phyloP scores from a whole-genome alignment of 768 basidiomycete species.

The Exidia glandulosa region DNA sequence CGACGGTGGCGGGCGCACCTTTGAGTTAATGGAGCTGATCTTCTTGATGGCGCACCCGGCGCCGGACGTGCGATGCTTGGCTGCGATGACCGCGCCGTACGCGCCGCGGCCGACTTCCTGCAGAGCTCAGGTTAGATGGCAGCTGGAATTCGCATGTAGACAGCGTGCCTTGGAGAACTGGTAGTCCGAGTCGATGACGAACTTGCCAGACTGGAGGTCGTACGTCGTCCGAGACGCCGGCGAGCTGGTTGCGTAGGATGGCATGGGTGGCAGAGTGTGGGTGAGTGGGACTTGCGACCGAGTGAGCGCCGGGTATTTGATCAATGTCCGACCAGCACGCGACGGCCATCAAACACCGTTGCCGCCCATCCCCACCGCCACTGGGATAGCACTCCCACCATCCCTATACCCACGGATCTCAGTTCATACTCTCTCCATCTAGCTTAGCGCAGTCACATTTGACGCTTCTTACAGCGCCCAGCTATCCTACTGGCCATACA shows the following conservation, averaged over 20 bases:
- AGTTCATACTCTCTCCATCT: too few relatives aligned
- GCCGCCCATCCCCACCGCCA: too few relatives aligned
- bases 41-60: constrained; percentile 95
- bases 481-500: too few relatives aligned
- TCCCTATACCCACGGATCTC: too few relatives aligned
- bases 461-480: too few relatives aligned
- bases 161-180: constrained; percentile 93
- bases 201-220: too few relatives aligned
- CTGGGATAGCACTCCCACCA: too few relatives aligned
- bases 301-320: too few relatives aligned
- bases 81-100: constrained; percentile 85
- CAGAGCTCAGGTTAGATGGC: too few relatives aligned
- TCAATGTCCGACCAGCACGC: too few relatives aligned
- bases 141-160: too few relatives aligned
- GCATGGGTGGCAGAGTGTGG: background rate
- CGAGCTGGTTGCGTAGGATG: background rate
- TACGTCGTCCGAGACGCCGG: constrained; percentile 28
- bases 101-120: constrained; percentile 95
- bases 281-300: background rate
- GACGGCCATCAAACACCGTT: background rate
- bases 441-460: too few relatives aligned
- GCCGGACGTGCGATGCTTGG: constrained; percentile 70
- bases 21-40: constrained; percentile 88
- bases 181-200: constrained; percentile 82
- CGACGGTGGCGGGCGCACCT: constrained; percentile 32